Conservation (phyloP, 2,329 filamentous ascomycete genomes). For the Apiospora arundinis region DNA sequence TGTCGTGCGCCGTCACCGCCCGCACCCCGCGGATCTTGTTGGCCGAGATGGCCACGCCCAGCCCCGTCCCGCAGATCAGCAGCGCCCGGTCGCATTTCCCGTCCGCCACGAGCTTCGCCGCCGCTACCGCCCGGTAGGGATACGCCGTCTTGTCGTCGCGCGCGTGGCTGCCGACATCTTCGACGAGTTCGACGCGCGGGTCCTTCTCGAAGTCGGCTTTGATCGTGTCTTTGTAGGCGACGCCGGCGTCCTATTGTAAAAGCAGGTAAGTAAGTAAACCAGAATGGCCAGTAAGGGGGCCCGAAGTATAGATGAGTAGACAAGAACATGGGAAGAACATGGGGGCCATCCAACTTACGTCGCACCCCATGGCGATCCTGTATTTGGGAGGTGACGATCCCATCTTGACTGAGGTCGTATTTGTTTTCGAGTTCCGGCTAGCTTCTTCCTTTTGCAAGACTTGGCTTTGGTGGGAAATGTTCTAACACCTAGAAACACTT, state of each 20-base stretch:
- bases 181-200: constrained; percentile 69
- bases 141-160: constrained; percentile 79
- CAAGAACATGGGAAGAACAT: not conserved
- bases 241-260: constrained; percentile 67
- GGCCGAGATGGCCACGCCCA: constrained; percentile 86
- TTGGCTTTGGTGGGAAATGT: not conserved
- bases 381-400: constrained; percentile 47
- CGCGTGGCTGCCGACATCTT: constrained; percentile 75
- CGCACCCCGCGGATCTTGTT: constrained; percentile 87
- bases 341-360: constrained; percentile 47
- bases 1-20: constrained; percentile 89
- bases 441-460: not conserved
- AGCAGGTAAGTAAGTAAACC: not conserved
- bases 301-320: too few species aligned
- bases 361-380: constrained; percentile 61
- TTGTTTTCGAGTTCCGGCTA: not conserved
- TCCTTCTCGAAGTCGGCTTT: constrained; percentile 74
- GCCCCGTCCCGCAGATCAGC: constrained; percentile 83
- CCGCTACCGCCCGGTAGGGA: constrained; percentile 77
- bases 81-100: constrained; percentile 78
- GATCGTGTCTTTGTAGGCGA: constrained; percentile 79
- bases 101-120: constrained; percentile 66
- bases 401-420: constrained; percentile 43
- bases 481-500: not conserved
- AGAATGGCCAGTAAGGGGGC: too few species aligned